phyloP scores from a whole-genome alignment of 352 stramenopile species.

The Phytophthora syringae region DNA sequence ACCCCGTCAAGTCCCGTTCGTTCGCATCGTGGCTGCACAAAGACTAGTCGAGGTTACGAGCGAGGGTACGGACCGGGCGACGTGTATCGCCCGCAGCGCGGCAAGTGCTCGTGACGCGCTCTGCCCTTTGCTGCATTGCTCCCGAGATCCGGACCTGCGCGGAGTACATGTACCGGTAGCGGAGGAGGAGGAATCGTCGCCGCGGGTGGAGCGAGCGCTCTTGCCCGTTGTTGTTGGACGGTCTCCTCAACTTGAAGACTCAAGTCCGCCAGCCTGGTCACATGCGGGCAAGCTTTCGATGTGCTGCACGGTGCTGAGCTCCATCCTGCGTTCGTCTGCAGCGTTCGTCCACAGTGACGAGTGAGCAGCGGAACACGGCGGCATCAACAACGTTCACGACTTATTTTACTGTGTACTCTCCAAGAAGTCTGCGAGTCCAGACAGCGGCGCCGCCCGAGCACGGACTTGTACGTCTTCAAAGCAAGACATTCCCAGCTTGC shows the following conservation, averaged over 20 bases:
- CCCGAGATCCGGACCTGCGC: slow-evolving; percentile 5
- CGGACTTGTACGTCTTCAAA: too few species aligned
- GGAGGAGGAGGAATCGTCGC: too few species aligned
- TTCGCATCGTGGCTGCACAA: slow-evolving; percentile 3
- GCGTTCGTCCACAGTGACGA: neutral
- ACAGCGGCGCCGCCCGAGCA: too few species aligned
- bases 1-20: too few species aligned
- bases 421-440: too few species aligned
- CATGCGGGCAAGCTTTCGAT: slow-evolving; percentile 14
- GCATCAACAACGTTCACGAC: too few species aligned
- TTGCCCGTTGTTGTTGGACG: too few species aligned
- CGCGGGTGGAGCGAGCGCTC: too few species aligned
- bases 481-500: too few species aligned
- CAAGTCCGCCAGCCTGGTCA: slow-evolving; percentile 24
- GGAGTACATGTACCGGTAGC: neutral
- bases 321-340: slow-evolving; percentile 17
- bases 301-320: slow-evolving; percentile 19
- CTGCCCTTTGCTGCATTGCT: slow-evolving; percentile 26
- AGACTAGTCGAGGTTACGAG: slow-evolving; percentile 3
- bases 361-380: too few species aligned
- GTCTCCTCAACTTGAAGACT: too few species aligned
- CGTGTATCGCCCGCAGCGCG: slow-evolving; percentile 13
- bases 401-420: too few species aligned
- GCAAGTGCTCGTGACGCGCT: slow-evolving; percentile 27
- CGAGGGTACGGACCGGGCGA: slow-evolving; percentile 1